Evolutionary conservation across 129 eudicot species (phyloP).

Genomic region (Escallonia herrerae): DNA sequence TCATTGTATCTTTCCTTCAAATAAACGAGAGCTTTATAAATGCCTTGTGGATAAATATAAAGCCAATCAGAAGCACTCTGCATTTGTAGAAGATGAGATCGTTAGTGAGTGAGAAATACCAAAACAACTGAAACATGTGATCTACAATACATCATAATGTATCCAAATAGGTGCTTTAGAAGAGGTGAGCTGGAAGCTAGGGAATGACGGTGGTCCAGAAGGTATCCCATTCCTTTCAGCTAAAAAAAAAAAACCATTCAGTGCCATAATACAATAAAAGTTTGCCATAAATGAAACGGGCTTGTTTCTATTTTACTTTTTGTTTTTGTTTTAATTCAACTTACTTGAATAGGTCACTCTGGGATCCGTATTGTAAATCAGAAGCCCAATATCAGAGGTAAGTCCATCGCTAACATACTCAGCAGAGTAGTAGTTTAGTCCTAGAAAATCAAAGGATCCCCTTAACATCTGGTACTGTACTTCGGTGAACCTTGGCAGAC

Average conservation of each 20-base stretch:
- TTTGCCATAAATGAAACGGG: background rate
- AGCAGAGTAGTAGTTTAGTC: background rate
- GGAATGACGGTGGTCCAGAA: background rate
- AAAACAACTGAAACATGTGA: too few relatives aligned
- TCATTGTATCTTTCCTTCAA: too few relatives aligned
- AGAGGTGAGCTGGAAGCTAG: too few relatives aligned
- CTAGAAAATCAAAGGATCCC: background rate
- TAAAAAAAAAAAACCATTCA: background rate
- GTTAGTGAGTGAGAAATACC: too few relatives aligned
- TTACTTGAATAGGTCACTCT: background rate
- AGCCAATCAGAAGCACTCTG: constrained; percentile 3
- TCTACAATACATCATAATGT: too few relatives aligned
- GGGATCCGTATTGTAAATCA: background rate
- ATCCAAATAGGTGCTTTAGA: too few relatives aligned
- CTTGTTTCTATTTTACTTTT: too few relatives aligned
- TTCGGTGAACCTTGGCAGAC: background rate
- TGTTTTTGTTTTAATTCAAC: background rate
- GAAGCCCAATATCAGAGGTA: background rate
- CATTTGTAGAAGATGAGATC: background rate
- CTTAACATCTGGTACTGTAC: background rate
- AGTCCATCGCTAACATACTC: background rate
- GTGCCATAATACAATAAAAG: too few relatives aligned
- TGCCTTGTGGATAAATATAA: too few relatives aligned
- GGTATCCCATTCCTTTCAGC: background rate
- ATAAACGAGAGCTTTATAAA: too few relatives aligned